Base-by-base conservation (phyloP, 352 stramenopile genomes). In the Phytophthora boehmeriae region DNA sequence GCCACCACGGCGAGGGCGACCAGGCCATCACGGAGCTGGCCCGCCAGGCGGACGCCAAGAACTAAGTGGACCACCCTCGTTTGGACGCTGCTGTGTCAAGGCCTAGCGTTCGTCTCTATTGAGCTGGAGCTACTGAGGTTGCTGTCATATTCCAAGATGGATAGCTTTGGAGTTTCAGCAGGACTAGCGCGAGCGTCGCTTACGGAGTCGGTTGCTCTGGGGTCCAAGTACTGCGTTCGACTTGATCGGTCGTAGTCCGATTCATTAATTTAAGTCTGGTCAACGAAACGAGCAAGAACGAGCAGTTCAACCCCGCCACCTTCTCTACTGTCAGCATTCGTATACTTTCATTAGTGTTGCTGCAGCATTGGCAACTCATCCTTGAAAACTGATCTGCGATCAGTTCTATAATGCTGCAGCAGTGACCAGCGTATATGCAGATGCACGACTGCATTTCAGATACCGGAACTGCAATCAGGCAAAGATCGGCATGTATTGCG, bases 1-100 rank as follows among this genome's bases (percentile, higher is more conserved):
- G 97, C 65, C 82, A 93, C 84, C 98, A 98, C 84, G 88, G 89
- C 63, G 95, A 98, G 69, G 91, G 84, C 71, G 96, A 98, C 76
- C 89, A 97, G 75, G 96, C 96, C 25, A 73, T 98, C 35, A 97
- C 92, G 49, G 85, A 96, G 77, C 76, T 96, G 52, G 44, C 66
- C 48, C 75, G 73, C 62, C 78, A 89, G 66, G 74, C 82, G 54
- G 87, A 93, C 63, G 80, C 85, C 79, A 89, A 93, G 80, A 88
- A 82, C 79, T 86, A 88, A 87, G 60, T 42, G 4, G 28, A 57
- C 16, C 41, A 51, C 50, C 34, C 38, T 50, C 25, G 4, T 44
- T 30, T 32, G 44, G 30, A 17, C 60, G 53, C 48, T 46, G 36
- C 35, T 59, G 34, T 51, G 55, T 55, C 46, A 59, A 63, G 54